phyloP scores from a whole-genome alignment of 1,139 yeast genomes.

The Meyerozyma elateridarum region DNA sequence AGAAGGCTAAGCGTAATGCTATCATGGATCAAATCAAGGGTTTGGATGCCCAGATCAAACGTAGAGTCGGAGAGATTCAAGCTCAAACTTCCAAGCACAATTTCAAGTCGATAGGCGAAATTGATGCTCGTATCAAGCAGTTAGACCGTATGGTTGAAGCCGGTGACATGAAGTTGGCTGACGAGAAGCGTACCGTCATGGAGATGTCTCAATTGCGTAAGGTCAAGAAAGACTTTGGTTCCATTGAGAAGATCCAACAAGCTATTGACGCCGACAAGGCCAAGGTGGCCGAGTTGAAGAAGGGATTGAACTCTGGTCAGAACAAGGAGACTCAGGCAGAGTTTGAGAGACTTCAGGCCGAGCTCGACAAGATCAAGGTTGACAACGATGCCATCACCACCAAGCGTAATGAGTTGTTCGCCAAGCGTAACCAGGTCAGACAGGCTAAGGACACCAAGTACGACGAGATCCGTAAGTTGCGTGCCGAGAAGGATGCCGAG shows the following conservation, averaged over 20 bases:
- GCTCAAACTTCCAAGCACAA: slow-evolving; percentile 63
- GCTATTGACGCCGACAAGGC: slow-evolving; percentile 77
- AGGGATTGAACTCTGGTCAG: slow-evolving; percentile 57
- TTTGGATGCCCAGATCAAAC: slow-evolving; percentile 68
- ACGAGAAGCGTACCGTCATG: slow-evolving; percentile 80
- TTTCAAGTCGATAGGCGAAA: slow-evolving; percentile 72
- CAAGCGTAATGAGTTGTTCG: slow-evolving; percentile 60
- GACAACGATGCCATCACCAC: slow-evolving; percentile 62
- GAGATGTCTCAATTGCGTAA: slow-evolving; percentile 85
- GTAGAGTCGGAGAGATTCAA: slow-evolving; percentile 72
- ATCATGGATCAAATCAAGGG: slow-evolving; percentile 70
- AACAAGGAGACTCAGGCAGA: slow-evolving; percentile 58
- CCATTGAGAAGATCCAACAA: slow-evolving; percentile 70
- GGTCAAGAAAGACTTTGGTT: slow-evolving; percentile 72
- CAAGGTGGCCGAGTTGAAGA: slow-evolving; percentile 72
- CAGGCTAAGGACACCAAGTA: slow-evolving; percentile 67
- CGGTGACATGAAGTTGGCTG: slow-evolving; percentile 83
- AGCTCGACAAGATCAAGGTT: slow-evolving; percentile 55
- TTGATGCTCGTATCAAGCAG: slow-evolving; percentile 65
- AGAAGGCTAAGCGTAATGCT: slow-evolving; percentile 65
- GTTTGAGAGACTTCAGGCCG: slow-evolving; percentile 58
- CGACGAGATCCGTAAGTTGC: slow-evolving; percentile 57
- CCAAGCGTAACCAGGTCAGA: slow-evolving; percentile 65
- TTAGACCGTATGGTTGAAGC: slow-evolving; percentile 74
- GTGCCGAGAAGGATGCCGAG: slow-evolving; percentile 65